phyloP scores from a whole-genome alignment of 139 green algal species.

The Klebsormidium nitens region DNA sequence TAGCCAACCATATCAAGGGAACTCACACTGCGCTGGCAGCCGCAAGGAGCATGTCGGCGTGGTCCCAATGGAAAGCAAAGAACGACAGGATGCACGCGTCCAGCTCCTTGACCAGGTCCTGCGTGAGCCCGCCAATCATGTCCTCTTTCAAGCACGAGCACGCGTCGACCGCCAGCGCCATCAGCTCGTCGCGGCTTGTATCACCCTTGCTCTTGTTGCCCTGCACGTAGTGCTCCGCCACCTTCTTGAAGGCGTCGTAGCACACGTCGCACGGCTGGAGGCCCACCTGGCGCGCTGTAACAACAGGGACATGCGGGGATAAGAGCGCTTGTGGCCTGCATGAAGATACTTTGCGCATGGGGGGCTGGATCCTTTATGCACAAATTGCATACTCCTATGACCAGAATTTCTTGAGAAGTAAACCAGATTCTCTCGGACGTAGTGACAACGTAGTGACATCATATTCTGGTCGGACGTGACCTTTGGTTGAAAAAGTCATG shows the following conservation, averaged over 20 bases:
- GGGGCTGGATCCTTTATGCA: too few species aligned
- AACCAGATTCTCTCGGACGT: too few species aligned
- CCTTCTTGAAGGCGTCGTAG: constrained; percentile 3
- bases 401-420: too few species aligned
- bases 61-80: constrained; percentile 31
- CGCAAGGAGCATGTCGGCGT: constrained; percentile 17
- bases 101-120: constrained; percentile 30
- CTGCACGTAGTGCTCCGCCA: constrained; percentile 22
- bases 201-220: constrained; percentile 27
- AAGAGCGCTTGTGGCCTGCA: too few species aligned
- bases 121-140: not conserved
- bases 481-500: too few species aligned
- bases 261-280: not conserved
- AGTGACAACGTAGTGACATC: too few species aligned
- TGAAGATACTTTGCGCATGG: too few species aligned
- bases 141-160: not conserved
- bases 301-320: too few species aligned
- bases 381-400: too few species aligned
- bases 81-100: constrained; percentile 28
- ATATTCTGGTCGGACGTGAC: too few species aligned
- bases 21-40: not conserved
- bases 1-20: too few species aligned
- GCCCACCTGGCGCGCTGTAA: constrained; percentile 24
- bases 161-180: constrained; percentile 1
- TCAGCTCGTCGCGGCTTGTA: constrained; percentile 10